Conservation (phyloP, 345 rosid genomes). For the Eucalyptus sideroxylon region DNA sequence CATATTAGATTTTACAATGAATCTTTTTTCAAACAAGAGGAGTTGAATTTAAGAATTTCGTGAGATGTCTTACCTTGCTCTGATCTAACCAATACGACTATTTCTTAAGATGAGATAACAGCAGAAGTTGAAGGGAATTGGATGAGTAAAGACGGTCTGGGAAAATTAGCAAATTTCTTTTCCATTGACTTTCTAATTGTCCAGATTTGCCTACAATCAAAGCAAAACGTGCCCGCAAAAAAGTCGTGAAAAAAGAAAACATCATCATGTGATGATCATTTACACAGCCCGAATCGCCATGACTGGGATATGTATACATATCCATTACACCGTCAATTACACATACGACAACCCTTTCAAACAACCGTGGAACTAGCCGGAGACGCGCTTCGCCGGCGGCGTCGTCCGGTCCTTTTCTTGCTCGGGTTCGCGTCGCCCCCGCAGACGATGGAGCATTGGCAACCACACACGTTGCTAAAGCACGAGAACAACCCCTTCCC, state of each 20-base stretch:
- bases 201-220: not conserved
- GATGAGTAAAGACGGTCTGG: not conserved
- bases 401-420: not conserved
- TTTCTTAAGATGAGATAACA: not conserved
- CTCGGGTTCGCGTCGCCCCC: constrained; percentile 16
- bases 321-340: not conserved
- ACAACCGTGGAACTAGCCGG: not conserved
- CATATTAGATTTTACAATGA: not conserved
- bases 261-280: not conserved
- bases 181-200: not conserved
- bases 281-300: not conserved
- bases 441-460: constrained; percentile 56
- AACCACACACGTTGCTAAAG: constrained; percentile 64
- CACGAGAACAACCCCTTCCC: constrained; percentile 49
- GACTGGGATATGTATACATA: not conserved
- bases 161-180: not conserved
- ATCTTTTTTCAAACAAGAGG: not conserved
- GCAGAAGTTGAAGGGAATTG: not conserved
- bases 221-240: not conserved
- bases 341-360: not conserved
- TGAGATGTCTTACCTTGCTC: not conserved
- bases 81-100: not conserved
- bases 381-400: not conserved
- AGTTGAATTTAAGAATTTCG: not conserved
- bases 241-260: not conserved